Conservation (phyloP, 2,329 filamentous ascomycete species). For the Verticillium nubilum region DNA sequence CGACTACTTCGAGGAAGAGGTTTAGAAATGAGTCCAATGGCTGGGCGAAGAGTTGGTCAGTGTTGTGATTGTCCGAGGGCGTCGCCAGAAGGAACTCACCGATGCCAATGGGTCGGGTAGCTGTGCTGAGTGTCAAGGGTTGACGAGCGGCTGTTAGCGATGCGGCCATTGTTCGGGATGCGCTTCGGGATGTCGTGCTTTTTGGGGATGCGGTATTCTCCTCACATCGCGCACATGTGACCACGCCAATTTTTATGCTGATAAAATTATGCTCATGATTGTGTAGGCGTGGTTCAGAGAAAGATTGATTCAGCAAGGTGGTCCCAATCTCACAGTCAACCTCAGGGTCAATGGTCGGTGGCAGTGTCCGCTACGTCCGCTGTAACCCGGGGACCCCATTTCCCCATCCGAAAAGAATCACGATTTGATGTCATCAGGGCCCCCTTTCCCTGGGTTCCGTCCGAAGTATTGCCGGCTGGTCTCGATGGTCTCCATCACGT, state of each 20-base stretch:
- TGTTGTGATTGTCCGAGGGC: neutral
- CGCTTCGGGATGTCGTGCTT: neutral
- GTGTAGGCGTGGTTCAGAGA: neutral
- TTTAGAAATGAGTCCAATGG: neutral
- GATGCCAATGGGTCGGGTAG: neutral
- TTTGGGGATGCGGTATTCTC: neutral
- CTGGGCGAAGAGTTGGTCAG: neutral
- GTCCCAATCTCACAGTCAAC: neutral
- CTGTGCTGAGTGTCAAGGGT: neutral
- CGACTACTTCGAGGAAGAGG: neutral
- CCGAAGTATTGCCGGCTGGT: neutral
- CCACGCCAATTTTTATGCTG: neutral
- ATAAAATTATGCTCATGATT: neutral
- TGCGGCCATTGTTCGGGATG: constrained; percentile 2
- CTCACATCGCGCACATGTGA: neutral
- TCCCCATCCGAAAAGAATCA: neutral
- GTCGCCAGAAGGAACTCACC: neutral
- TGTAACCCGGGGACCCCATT: neutral
- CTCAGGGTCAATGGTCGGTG: neutral
- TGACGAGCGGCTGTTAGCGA: neutral
- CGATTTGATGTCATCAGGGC: neutral
- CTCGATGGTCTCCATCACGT: neutral
- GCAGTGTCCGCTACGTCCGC: neutral
- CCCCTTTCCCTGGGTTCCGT: neutral
- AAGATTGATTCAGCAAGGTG: neutral